Base-by-base conservation (phyloP, 495 filamentous ascomycete species). In the Cudoniella acicularis region DNA sequence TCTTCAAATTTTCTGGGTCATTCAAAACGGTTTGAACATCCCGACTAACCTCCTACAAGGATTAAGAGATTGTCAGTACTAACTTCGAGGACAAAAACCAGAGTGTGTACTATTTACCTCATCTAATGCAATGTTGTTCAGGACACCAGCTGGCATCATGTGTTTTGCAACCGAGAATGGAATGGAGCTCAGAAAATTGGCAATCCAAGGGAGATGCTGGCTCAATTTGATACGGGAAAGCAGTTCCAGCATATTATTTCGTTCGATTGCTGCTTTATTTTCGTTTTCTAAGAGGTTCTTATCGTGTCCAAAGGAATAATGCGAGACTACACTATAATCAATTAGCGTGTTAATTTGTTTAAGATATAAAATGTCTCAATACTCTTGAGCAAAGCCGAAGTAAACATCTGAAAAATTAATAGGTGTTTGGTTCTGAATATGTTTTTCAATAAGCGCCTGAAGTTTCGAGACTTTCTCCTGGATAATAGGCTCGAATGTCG, bases 381-480 rank as follows among this genome's bases (percentile, higher is more conserved):
- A 47, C 43, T 47, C 43, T n/a, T 47, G 13, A 4, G 43, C 43
- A 17, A 47, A 47, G 43, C 45, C 72, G 57, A 69, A 75, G 60
- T 69, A 72, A 13, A 65, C 60, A 64, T 75, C 73, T 20, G 72
- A 72, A 46, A 74, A 61, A 68, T 72, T 74, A 20, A 70, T 65
- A 21, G 62, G 66, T 17, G 66, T 68, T 54, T 62, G 47, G 50
- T 65, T 53, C 22, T 26, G 48, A 16, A 67, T 64, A 57, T 70
- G 67, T 20, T 59, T 62, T 21, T 30, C 60, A 45, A 54, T 11
- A 13, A 23, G 30, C 17, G 10, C 30, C 3, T 26, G 13, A 3
- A 54, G 52, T 23, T 54, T 54, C 17, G 10, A 22, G 49, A 51
- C 24, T 24, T 26, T 51, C 10, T 51, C 49, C 13, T 22, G 17